phyloP scores from a whole-genome alignment of 352 stramenopile species.

The Phytophthora ramorum region DNA sequence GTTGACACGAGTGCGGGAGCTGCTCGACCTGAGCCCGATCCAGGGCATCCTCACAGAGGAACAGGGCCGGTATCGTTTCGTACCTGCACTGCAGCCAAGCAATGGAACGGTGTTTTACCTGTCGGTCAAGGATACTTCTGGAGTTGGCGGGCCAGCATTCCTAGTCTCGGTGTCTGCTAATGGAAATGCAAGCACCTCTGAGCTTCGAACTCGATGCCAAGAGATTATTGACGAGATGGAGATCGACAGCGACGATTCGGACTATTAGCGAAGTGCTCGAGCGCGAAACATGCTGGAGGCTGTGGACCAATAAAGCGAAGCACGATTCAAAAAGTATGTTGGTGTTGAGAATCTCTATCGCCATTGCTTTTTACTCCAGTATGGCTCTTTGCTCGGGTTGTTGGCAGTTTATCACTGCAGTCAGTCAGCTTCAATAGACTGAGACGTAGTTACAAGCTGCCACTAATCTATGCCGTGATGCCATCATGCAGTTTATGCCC shows the following conservation, averaged over 20 bases:
- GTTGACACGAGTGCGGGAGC: constrained; percentile 49
- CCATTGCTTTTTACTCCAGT: constrained; percentile 8
- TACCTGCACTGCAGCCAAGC: not conserved
- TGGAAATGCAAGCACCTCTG: constrained; percentile 10
- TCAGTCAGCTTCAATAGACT: constrained; percentile 11
- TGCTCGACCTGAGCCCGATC: constrained; percentile 62
- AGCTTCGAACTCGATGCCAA: constrained; percentile 31
- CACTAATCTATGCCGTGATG: constrained; percentile 5
- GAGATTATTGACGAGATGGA: constrained; percentile 50
- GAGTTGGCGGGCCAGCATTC: constrained; percentile 8
- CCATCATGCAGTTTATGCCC: constrained; percentile 46
- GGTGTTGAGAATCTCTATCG: constrained; percentile 30
- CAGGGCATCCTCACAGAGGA: constrained; percentile 56
- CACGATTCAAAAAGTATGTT: constrained; percentile 18
- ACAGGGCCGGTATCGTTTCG: constrained; percentile 58
- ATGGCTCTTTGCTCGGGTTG: constrained; percentile 17
- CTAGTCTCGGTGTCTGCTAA: constrained; percentile 33
- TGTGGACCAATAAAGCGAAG: constrained; percentile 2
- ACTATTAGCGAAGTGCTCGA: constrained; percentile 19
- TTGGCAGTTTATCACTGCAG: constrained; percentile 10
- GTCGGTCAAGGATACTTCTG: constrained; percentile 26
- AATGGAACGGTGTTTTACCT: constrained; percentile 38
- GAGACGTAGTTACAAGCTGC: constrained; percentile 4
- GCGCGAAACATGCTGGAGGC: not conserved
- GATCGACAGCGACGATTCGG: constrained; percentile 17